Evolutionary conservation across 768 basidiomycete genomes (phyloP), one percentile per base, ranked within the genome.

Genomic region (Suillus bovinus): DNA sequence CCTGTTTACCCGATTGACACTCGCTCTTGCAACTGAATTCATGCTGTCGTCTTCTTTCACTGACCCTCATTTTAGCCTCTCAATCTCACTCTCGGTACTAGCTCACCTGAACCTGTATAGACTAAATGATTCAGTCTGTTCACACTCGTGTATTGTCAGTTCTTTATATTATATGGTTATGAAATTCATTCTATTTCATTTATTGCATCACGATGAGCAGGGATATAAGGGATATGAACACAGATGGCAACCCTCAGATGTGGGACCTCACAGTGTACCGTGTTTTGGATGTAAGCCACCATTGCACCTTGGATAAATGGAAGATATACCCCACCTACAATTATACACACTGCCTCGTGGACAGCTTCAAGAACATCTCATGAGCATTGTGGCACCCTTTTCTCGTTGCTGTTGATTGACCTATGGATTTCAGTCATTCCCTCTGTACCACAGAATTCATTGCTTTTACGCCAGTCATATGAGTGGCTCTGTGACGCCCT

Each of bases 331-430:
- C 96, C 3, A 98, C 96, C 0, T 99, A 99, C 73, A 97, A 99
- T 74, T 99, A 96, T 74, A 97, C 97, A 0, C 97, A 99, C 79
- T 99, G 97, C 77, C 78, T 99, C 59, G 92, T 93, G 60, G 97
- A 99, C 84, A 98, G 96, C 70, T 91, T 99, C 72, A 97, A 99
- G 76, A 97, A 99, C 74, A 98, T 99, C 66, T 93, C 96, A 96
- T 98, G 70, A 74, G 96, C 86, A 20, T 6, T 44, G 58, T 57
- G 9, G 38, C 39, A 14, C 20, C 24, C 41, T 22, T 46, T 59
- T 20, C 20, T 29, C 54, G 4, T 60, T 33, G 55, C 16, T 14
- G 6, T 27, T 39, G 16, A 10, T 39, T 39, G 24, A 39, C n/a
- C 20, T 24, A 33, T 17, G 9, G 16, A n/a, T 39, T 3, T 57